Base-by-base conservation (phyloP, 108 stramenopile species). In the Cyclotella cryptica region DNA sequence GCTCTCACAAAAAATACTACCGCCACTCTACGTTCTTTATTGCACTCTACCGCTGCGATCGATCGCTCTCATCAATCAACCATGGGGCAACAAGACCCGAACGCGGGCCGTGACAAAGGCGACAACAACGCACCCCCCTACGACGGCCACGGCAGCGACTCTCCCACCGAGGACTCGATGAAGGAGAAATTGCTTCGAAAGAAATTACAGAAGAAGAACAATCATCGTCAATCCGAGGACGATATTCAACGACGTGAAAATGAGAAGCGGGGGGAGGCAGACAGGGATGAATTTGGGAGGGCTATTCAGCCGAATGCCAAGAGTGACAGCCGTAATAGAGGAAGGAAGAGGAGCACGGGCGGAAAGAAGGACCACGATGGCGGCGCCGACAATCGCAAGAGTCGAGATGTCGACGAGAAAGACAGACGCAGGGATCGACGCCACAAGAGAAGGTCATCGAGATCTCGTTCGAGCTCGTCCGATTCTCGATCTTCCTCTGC, bases 261-360 rank as follows among this genome's bases (percentile, higher is more conserved):
- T 3, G 17, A 18, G 42, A 14, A 51, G 52, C 21, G 62, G 61
- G 51, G 66, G 39, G 30, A 27, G 5, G 52, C 26, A 13, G 55
- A 22, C 21, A 26, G 72, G 28, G 79, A 79, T 51, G 79, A 79
- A 28, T 79, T 79, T 57, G 79, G 79, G 14, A 74, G 79, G 30
- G 73, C 66, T 4, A 49, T 74, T 24, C 17, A 39, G 27, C 21
- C 18, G 27, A 30, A 13, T 14, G 21, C 49, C 22, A 17, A 22
- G 13, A 27, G 45, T 18, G 28, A 9, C 19, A 3, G 21, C 14
- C 59, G 24, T 8, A 60, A 60, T 17, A 6, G 35, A n/a, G n/a
- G n/a, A n/a, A n/a, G n/a, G n/a, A n/a, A n/a, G n/a, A n/a, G n/a
- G n/a, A n/a, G n/a, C n/a, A n/a, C n/a, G n/a, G n/a, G n/a, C n/a